Percentiles rank a stretch among this genome's conserved stretches.
phyloP scores from a whole-genome alignment of 768 basidiomycete species.

The Leucocoprinus sp. region DNA sequence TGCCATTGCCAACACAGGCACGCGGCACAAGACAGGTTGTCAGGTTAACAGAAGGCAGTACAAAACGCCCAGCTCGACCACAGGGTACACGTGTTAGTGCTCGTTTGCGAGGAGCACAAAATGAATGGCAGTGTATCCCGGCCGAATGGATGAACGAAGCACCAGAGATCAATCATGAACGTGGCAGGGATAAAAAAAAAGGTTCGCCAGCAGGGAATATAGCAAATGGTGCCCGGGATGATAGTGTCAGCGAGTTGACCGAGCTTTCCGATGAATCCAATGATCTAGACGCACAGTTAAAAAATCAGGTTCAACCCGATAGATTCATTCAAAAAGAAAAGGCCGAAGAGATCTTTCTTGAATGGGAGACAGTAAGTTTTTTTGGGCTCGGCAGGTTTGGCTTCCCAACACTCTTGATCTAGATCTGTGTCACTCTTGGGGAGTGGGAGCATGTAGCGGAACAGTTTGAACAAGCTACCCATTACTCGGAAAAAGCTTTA shows the following conservation, averaged over 20 bases:
- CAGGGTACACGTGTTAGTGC: constrained; percentile 61
- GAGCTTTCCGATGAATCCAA: constrained; percentile 52
- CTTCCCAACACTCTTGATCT: neutral
- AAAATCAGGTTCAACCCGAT: neutral
- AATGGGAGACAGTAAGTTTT: constrained; percentile 83
- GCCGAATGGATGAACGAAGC: constrained; percentile 56
- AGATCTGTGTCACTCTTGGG: constrained; percentile 77
- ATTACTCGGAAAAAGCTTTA: constrained; percentile 76
- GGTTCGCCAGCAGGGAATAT: constrained; percentile 33
- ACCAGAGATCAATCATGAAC: neutral
- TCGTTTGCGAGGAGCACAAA: constrained; percentile 46
- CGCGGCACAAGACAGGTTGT: constrained; percentile 11
- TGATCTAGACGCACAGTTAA: neutral
- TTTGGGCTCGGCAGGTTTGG: neutral
- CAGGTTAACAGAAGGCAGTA: constrained; percentile 11
- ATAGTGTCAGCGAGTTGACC: constrained; percentile 66
- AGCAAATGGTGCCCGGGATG: constrained; percentile 40
- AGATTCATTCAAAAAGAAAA: constrained; percentile 3
- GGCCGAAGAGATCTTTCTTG: constrained; percentile 40
- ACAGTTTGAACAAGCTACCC: constrained; percentile 65
- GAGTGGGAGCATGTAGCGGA: constrained; percentile 83
- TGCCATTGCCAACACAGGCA: constrained; percentile 49
- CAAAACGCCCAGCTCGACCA: constrained; percentile 20
- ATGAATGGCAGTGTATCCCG: constrained; percentile 76
- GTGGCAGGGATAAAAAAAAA: constrained; percentile 1